Conservation (phyloP, 2,329 filamentous ascomycete genomes). For the Trichoderma semiorbis region DNA sequence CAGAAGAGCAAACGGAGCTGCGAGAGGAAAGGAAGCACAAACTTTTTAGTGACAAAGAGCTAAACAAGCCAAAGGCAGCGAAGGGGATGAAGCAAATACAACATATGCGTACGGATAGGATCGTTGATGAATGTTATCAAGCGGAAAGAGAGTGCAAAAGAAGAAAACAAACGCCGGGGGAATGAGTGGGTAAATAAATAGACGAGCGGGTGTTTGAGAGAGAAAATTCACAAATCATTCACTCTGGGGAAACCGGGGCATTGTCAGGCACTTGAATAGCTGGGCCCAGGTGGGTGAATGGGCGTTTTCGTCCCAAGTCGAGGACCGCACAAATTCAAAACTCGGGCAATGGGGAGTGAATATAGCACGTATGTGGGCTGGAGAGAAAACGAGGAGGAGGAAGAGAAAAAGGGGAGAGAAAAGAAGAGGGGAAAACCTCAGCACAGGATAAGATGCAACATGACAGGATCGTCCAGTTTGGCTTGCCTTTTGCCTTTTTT, state of each 20-base stretch:
- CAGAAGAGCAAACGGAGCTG: background rate
- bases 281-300: background rate
- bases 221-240: background rate
- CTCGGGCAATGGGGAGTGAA: background rate
- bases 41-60: slow-evolving; percentile 9
- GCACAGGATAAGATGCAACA: background rate
- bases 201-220: background rate
- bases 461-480: background rate
- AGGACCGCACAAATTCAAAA: background rate
- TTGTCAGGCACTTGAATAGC: background rate
- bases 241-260: background rate
- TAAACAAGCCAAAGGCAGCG: background rate
- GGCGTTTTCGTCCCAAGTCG: background rate
- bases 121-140: background rate
- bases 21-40: background rate
- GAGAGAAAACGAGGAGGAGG: background rate
- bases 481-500: background rate
- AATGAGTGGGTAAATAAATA: background rate
- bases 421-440: background rate
- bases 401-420: background rate
- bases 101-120: background rate
- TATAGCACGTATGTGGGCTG: background rate
- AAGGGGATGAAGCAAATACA: background rate
- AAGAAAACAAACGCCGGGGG: background rate
- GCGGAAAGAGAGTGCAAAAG: background rate